Evolutionary conservation across 768 basidiomycete genomes (phyloP).

Genomic region (Pleurotus tuber-regium): DNA sequence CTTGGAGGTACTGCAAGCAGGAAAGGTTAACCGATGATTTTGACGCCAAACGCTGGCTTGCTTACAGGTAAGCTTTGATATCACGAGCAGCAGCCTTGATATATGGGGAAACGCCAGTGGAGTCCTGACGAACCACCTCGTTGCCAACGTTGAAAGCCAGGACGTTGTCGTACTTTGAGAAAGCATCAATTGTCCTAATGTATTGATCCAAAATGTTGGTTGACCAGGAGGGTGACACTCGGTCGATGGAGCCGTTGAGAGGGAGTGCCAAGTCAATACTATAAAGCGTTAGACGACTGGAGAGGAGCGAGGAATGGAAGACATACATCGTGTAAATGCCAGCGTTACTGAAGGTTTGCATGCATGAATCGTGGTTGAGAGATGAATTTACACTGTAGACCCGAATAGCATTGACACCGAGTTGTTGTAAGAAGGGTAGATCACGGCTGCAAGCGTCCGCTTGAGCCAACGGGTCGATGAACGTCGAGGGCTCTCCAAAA

Average conservation of each 20-base stretch:
- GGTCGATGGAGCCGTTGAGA: conserved; percentile 82
- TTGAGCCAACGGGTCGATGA: conserved; percentile 76
- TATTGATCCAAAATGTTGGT: conserved; percentile 81
- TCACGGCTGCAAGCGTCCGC: conserved; percentile 71
- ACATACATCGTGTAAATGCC: conserved; percentile 89
- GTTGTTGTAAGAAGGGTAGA: conserved; percentile 69
- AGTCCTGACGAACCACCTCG: conserved; percentile 56
- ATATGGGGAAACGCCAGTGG: conserved; percentile 68
- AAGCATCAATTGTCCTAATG: conserved; percentile 71
- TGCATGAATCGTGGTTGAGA: conserved; percentile 84
- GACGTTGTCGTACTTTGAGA: conserved; percentile 86
- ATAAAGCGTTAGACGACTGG: conserved; percentile 11
- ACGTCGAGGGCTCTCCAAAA: conserved; percentile 73
- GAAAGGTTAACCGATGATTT: conserved; percentile 11
- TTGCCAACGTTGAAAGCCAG: conserved; percentile 91
- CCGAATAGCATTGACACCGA: conserved; percentile 80
- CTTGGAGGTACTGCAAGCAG: conserved; percentile 52
- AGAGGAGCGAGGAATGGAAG: background rate
- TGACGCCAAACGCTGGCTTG: conserved; percentile 9
- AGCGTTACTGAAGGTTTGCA: conserved; percentile 70
- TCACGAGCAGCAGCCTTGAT: conserved; percentile 93
- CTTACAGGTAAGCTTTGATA: conserved; percentile 79
- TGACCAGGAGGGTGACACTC: conserved; percentile 70
- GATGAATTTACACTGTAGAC: conserved; percentile 85
- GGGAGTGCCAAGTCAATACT: conserved; percentile 89